A percentile compares a stretch with the other conserved stretches of the same genome.
Conservation (phyloP, 306 rosid genomes). For the Crotalaria pallida region DNA sequence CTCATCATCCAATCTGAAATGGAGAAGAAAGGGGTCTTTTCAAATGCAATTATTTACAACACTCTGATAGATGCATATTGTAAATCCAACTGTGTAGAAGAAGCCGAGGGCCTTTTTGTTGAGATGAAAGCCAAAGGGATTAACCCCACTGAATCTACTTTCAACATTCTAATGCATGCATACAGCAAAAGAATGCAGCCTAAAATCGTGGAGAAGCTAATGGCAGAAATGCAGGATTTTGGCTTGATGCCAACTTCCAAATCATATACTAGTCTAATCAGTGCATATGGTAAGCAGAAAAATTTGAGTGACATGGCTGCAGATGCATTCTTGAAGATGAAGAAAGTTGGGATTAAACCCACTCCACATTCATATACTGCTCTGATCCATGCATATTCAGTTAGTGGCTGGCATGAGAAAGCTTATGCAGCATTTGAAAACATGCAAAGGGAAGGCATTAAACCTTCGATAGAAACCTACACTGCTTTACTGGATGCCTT, state of each 20-base stretch:
- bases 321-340: conserved; percentile 83
- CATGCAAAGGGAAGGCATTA: conserved; percentile 60
- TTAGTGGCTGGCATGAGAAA: conserved; percentile 80
- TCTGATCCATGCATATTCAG: conserved; percentile 78
- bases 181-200: conserved; percentile 86
- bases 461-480: conserved; percentile 85
- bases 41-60: conserved; percentile 69
- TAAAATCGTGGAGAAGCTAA: conserved; percentile 66
- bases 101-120: conserved; percentile 80
- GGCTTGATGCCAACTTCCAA: conserved; percentile 70
- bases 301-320: conserved; percentile 81
- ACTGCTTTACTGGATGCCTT: conserved; percentile 76
- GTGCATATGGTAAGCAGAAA: conserved; percentile 81
- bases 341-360: conserved; percentile 66
- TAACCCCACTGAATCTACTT: conserved; percentile 61
- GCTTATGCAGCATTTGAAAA: conserved; percentile 67
- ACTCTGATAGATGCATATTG: conserved; percentile 66
- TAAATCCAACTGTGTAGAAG: conserved; percentile 68
- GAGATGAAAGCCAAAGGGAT: conserved; percentile 79
- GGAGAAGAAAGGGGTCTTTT: conserved; percentile 62
- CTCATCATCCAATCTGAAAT: conserved; percentile 73
- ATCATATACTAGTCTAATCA: conserved; percentile 74
- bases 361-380: conserved; percentile 83
- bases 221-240: conserved; percentile 72
- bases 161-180: conserved; percentile 73